Evolutionary conservation across 1,284 basidiomycete genomes (phyloP).

Genomic region (Apiotrichum mycotoxinovorans): DNA sequence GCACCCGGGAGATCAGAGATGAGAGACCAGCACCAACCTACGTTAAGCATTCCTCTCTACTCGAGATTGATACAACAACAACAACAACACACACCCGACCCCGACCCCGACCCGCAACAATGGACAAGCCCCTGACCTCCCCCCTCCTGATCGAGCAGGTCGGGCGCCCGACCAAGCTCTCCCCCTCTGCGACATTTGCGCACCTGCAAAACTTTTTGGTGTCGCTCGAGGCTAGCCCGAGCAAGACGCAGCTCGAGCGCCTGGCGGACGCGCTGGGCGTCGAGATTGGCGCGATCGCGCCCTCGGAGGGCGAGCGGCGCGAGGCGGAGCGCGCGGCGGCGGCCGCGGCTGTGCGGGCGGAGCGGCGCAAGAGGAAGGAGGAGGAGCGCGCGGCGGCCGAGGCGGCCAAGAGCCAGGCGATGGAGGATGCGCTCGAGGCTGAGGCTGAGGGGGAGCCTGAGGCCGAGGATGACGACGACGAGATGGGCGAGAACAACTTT

Average conservation of each 20-base stretch:
- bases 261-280: slow-evolving; percentile 48
- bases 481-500: slow-evolving; percentile 23
- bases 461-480: slow-evolving; percentile 19
- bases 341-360: slow-evolving; percentile 22
- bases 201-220: slow-evolving; percentile 35
- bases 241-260: slow-evolving; percentile 46
- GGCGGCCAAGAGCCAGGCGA: slow-evolving; percentile 21
- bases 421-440: slow-evolving; percentile 16
- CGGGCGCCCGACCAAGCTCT: slow-evolving; percentile 28
- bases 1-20: neutral
- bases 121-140: slow-evolving; percentile 46
- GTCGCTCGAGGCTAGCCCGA: slow-evolving; percentile 26
- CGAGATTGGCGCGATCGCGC: slow-evolving; percentile 37
- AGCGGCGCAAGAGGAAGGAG: slow-evolving; percentile 25
- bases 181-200: slow-evolving; percentile 27
- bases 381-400: slow-evolving; percentile 22
- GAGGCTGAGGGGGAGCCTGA: slow-evolving; percentile 15
- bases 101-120: slow-evolving; percentile 9
- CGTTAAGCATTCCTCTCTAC: too few relatives aligned
- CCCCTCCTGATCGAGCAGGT: slow-evolving; percentile 41
- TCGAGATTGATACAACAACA: too few relatives aligned
- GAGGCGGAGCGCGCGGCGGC: slow-evolving; percentile 33
- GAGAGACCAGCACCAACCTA: neutral
- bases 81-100: neutral
- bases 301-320: slow-evolving; percentile 34